Evolutionary conservation across 108 stramenopile species (phyloP), one percentile per base, ranked within the genome.

Genomic region (Nitzschia sp.): DNA sequence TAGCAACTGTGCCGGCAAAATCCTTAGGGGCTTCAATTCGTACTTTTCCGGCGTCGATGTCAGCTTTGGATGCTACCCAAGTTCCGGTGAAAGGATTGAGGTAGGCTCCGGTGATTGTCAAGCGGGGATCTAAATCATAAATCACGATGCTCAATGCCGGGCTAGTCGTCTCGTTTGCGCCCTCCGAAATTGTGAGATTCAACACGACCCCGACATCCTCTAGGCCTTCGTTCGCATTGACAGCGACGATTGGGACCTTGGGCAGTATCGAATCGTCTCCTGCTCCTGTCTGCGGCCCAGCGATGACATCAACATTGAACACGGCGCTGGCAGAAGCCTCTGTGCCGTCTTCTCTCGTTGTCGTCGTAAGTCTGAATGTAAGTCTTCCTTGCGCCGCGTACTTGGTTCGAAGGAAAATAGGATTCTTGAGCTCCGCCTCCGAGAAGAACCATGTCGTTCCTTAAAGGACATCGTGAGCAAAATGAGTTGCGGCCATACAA

Each of bases 21-120:
- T 63, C 62, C 2, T 21, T 1, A 21, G 62, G 62, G 15, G 62
- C 62, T 2, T 17, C 15, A 24, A 63, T 63, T 2, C 0, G 45
- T 6, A 63, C 19, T 1, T 26, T 1, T 2, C 62, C 62, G 33
- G 24, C 46, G 1, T 46, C 26, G 8, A 63, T 17, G 1, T 24
- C n/a, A 0, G 38, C 26, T 6, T 23, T 13, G 9, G 62, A 63
- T 24, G 46, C 28, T 11, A 63, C 42, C 38, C 42, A 63, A 1
- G n/a, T 46, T 17, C 28, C 25, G 1, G 62, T 63, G 17, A 17
- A 45, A 21, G 23, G 21, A 27, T 63, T 63, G 42, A 46, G 46
- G 25, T 46, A 46, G 9, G 62, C 62, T 45, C 62, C 62, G 11
- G 19, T 11, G 26, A 63, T 63, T 1, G 62, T 46, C 1, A 45